Evolutionary conservation across 768 basidiomycete species (phyloP), one percentile per base, ranked within the genome.

Genomic region (Pulveroboletus sp.): DNA sequence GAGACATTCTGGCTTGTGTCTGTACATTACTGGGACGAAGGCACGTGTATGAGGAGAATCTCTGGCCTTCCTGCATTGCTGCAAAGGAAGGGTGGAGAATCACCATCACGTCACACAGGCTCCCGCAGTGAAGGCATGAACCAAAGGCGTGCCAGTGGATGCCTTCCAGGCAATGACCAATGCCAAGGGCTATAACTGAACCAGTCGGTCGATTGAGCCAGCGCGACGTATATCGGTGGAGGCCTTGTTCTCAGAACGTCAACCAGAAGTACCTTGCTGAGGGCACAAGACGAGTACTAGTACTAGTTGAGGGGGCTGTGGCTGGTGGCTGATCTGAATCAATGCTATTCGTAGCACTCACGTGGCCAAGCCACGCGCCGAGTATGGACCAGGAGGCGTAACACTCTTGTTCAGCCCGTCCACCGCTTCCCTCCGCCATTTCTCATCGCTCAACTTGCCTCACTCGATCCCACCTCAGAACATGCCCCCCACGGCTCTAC

Each of bases 391-490:
- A 63, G 58, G 49, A 57, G 63, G 61, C 56, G 54, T 59, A 63
- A 59, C 61, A 63, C 58, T 62, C 64, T 67, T 65, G 64, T 66
- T 55, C 65, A 55, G 60, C 47, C 47, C 63, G 60, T 65, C 53
- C 64, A 67, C 58, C 44, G 35, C 55, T 58, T 55, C 63, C 56
- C 56, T 63, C 63, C 51, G 33, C 56, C 45, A 36, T 53, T 60
- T 60, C 58, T 61, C 64, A 65, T 67, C 61, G 54, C 47, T 49
- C 61, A 41, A 44, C 53, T 52, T 51, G 52, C 45, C 35, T 33
- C 32, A 34, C 50, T 49, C 19, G 43, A 56, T 63, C 51, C 49
- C 34, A 31, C 40, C 23, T 34, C 50, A 47, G 46, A 51, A 53
- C 43, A 27, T 4, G 13, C 9, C 43, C 44, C 21, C 34, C 7